Percentiles rank a stretch among this genome's conserved stretches.
phyloP scores from a whole-genome alignment of 140 eudicot species.

The Erigeron philadelphicus region DNA sequence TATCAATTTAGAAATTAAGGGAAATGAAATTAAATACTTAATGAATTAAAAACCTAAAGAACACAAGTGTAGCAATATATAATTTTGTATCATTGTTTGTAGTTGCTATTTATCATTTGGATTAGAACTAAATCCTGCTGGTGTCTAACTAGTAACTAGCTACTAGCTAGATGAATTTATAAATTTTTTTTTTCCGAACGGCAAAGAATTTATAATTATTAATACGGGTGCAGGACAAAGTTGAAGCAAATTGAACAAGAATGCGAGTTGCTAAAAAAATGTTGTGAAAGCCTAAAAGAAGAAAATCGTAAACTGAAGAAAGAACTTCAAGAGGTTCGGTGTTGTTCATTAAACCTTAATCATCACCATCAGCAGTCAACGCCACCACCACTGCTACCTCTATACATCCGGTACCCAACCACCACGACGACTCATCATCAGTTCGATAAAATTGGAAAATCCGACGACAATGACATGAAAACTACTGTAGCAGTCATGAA shows the following conservation, averaged over 20 bases:
- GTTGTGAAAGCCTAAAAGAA: constrained; percentile 57
- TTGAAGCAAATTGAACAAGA: constrained; percentile 78
- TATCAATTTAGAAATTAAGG: too few relatives aligned
- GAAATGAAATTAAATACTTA: too few relatives aligned
- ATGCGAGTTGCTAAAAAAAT: constrained; percentile 51
- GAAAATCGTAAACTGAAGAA: constrained; percentile 59
- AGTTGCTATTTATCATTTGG: too few relatives aligned
- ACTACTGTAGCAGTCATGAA: not conserved
- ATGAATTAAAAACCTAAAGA: too few relatives aligned
- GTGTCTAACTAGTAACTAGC: too few relatives aligned
- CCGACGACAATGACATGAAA: constrained; percentile 18
- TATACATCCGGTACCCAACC: constrained; percentile 30
- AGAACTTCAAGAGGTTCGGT: constrained; percentile 45
- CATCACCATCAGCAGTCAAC: constrained; percentile 22
- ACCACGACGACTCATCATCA: constrained; percentile 31
- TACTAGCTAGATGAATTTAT: not conserved
- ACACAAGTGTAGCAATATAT: too few relatives aligned
- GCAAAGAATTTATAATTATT: not conserved
- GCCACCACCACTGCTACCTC: constrained; percentile 12
- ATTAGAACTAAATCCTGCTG: too few relatives aligned
- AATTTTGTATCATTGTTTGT: too few relatives aligned
- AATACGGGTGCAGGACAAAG: constrained; percentile 51
- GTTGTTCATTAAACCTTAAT: constrained; percentile 27
- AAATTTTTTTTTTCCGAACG: too few relatives aligned
- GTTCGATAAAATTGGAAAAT: constrained; percentile 24